A percentile compares a stretch with the other conserved stretches of the same genome.
Evolutionary conservation across 345 rosid genomes (phyloP).

Genomic region (Pelargonium nanum): DNA sequence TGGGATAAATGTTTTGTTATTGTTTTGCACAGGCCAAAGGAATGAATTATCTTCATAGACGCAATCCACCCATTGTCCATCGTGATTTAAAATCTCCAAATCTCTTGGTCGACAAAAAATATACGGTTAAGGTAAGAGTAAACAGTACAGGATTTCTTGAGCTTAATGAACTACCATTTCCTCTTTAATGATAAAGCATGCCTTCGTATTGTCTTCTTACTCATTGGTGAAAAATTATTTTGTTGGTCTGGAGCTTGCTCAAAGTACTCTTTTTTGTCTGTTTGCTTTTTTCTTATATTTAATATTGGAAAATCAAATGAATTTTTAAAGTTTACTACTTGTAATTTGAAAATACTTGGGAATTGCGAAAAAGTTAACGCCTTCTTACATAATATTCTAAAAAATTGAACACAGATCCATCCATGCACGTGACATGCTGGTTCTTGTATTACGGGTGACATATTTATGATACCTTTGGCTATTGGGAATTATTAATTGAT

Average conservation of each 20-base stretch:
- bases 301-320: neutral
- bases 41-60: constrained; percentile 96
- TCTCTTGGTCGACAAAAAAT: constrained; percentile 92
- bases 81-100: constrained; percentile 97
- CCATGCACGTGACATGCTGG: too few species aligned
- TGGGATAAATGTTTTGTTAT: neutral
- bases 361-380: neutral
- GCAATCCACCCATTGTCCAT: constrained; percentile 92
- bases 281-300: neutral
- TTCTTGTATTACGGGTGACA: neutral
- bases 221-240: too few species aligned
- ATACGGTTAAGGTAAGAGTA: constrained; percentile 72
- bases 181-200: neutral
- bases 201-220: neutral
- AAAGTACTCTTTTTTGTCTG: neutral
- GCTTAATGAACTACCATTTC: constrained; percentile 2
- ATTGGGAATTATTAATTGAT: neutral
- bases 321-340: neutral
- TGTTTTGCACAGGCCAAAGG: constrained; percentile 74
- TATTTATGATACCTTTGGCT: neutral
- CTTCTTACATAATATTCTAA: neutral
- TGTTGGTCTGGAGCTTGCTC: too few species aligned
- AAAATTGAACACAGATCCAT: too few species aligned
- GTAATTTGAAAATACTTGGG: neutral
- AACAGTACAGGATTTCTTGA: constrained; percentile 3